Evolutionary conservation across 2,329 filamentous ascomycete genomes (phyloP).

Genomic region (Epichloe baconii): DNA sequence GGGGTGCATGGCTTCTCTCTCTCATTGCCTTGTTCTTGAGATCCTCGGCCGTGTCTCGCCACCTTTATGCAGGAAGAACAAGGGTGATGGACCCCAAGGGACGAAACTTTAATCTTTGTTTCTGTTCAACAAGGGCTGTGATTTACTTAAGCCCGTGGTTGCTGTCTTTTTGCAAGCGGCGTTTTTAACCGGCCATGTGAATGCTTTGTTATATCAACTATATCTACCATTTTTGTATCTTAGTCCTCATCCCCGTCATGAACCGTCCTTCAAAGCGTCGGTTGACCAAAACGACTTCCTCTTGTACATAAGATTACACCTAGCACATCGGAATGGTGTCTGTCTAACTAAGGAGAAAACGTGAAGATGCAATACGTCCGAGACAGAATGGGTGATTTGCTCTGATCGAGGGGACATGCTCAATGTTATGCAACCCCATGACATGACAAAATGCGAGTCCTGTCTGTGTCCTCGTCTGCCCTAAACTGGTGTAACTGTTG

Average conservation of each 20-base stretch:
- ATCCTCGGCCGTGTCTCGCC: background rate
- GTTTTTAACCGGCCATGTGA: constrained; percentile 4
- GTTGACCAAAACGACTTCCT: background rate
- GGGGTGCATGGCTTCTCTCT: background rate
- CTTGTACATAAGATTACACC: constrained; percentile 1
- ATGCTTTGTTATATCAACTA: background rate
- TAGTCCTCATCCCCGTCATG: background rate
- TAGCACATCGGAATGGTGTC: background rate
- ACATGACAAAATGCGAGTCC: too few relatives aligned
- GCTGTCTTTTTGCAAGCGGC: background rate
- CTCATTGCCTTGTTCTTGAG: background rate
- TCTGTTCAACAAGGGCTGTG: background rate
- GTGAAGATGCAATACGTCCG: background rate
- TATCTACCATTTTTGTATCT: background rate
- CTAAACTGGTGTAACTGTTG: too few relatives aligned
- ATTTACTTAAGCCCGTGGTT: background rate
- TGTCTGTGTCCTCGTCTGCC: too few relatives aligned
- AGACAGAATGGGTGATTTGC: background rate
- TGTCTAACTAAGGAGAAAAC: background rate
- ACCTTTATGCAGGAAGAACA: background rate
- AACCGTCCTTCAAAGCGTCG: constrained; percentile 1
- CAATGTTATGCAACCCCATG: too few relatives aligned
- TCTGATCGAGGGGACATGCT: background rate
- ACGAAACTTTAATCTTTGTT: background rate
- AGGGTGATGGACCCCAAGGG: background rate